Evolutionary conservation across 495 filamentous ascomycete genomes (phyloP).

Genomic region (Penicillium longicatenatum): DNA sequence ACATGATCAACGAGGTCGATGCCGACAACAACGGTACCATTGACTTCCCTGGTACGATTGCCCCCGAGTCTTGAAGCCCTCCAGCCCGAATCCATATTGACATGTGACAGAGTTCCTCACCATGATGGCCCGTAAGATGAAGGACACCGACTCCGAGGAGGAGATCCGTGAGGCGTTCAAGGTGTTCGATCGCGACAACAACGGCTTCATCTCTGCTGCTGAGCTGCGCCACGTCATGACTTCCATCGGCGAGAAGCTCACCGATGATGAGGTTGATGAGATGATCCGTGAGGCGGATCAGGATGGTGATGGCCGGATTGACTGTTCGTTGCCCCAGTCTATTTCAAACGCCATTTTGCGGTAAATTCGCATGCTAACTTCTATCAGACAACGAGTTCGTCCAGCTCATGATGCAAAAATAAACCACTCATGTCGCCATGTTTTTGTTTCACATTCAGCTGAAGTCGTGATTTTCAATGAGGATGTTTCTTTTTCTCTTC

Average conservation of each 20-base stretch:
- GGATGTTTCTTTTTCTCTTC: constrained; percentile 27
- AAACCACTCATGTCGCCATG: constrained; percentile 41
- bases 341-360: not conserved
- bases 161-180: constrained; percentile 95
- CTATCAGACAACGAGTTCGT: constrained; percentile 98
- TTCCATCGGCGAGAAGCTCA: constrained; percentile 98
- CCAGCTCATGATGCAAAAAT: constrained; percentile 99
- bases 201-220: constrained; percentile 97
- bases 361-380: not conserved
- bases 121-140: constrained; percentile 99
- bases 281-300: constrained; percentile 99
- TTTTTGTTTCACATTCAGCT: constrained; percentile 35
- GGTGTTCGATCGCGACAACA: constrained; percentile 99
- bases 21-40: constrained; percentile 99
- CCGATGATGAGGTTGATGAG: constrained; percentile 99
- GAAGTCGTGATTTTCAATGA: constrained; percentile 31
- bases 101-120: constrained; percentile 82
- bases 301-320: constrained; percentile 95
- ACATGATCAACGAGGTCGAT: constrained; percentile 99
- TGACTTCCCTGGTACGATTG: constrained; percentile 85
- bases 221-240: constrained; percentile 99
- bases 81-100: constrained; percentile 11
- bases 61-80: not conserved
- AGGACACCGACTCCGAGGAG: constrained; percentile 99
- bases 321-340: constrained; percentile 62